These are phyloP conservation scores for Leccinum sublutescens DNA, from an alignment of 768 basidiomycete genomes.

Conservation along the genomic window DNA sequence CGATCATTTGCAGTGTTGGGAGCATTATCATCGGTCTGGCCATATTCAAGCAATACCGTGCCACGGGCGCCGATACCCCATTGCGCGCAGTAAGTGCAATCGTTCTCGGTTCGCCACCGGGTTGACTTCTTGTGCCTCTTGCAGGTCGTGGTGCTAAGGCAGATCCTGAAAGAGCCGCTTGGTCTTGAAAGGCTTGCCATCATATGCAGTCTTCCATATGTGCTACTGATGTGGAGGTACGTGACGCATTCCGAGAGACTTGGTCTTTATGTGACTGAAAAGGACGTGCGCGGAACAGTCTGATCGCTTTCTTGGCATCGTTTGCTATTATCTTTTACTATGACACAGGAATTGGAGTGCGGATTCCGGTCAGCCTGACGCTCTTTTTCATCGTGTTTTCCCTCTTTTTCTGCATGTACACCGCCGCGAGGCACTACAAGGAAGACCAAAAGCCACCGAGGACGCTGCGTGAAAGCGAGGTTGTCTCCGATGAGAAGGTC, in stretches of 20 bases:
- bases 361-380: conserved; percentile 24
- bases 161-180: conserved; percentile 25
- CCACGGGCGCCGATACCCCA: conserved; percentile 32
- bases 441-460: conserved; percentile 12
- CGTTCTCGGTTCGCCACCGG: background rate
- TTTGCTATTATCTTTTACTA: conserved; percentile 33
- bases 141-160: conserved; percentile 27
- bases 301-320: conserved; percentile 34
- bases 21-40: conserved; percentile 30
- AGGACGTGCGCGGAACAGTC: conserved; percentile 17
- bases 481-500: background rate
- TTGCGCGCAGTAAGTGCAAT: conserved; percentile 24
- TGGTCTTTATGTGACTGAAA: background rate
- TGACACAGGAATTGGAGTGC: conserved; percentile 23
- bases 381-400: conserved; percentile 22
- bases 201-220: conserved; percentile 41
- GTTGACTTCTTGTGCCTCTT: conserved; percentile 1
- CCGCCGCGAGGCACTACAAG: conserved; percentile 19
- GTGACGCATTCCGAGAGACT: background rate
- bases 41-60: conserved; percentile 35
- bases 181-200: conserved; percentile 40
- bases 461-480: background rate
- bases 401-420: conserved; percentile 32
- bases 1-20: conserved; percentile 30
- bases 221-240: conserved; percentile 41